These are phyloP conservation scores for Dioscorea alata DNA, from an alignment of 106 monocot genomes.

Conservation along the genomic window DNA sequence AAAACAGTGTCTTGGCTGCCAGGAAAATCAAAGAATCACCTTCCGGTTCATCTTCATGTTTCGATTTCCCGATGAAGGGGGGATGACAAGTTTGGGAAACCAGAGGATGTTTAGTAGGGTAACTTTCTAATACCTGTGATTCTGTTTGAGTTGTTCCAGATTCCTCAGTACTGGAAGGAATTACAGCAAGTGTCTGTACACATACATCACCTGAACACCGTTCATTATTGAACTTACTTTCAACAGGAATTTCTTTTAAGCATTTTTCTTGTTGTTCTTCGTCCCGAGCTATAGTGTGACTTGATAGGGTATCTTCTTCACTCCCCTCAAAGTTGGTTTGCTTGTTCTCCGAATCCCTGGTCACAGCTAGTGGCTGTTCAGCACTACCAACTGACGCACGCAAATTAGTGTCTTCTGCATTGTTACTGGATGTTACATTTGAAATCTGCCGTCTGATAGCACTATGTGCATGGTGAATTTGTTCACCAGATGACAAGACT, in stretches of 20 bases:
- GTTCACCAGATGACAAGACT: neutral
- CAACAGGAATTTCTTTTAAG: neutral
- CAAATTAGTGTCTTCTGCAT: neutral
- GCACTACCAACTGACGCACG: slow-evolving; percentile 18
- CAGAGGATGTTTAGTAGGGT: neutral
- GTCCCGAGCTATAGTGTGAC: slow-evolving; percentile 20
- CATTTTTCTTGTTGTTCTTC: neutral
- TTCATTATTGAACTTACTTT: neutral
- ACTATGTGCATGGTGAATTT: neutral
- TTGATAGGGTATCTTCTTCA: slow-evolving; percentile 54
- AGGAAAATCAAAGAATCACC: slow-evolving; percentile 13
- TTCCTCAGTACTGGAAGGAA: neutral
- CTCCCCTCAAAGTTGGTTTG: slow-evolving; percentile 15
- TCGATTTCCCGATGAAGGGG: neutral
- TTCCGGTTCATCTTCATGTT: slow-evolving; percentile 3
- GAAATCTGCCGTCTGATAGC: slow-evolving; percentile 10
- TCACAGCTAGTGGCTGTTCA: slow-evolving; percentile 7
- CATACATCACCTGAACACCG: neutral
- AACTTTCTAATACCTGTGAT: neutral
- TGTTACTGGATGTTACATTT: slow-evolving; percentile 9
- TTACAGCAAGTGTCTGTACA: neutral
- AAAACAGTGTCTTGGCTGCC: slow-evolving; percentile 50
- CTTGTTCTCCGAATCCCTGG: slow-evolving; percentile 3
- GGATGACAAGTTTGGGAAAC: neutral
- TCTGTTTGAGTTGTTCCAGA: neutral